Percentiles rank a stretch among this genome's conserved stretches.
Evolutionary conservation across 208 protist genomes (phyloP).

Genomic region (Crithidia mellificae): DNA sequence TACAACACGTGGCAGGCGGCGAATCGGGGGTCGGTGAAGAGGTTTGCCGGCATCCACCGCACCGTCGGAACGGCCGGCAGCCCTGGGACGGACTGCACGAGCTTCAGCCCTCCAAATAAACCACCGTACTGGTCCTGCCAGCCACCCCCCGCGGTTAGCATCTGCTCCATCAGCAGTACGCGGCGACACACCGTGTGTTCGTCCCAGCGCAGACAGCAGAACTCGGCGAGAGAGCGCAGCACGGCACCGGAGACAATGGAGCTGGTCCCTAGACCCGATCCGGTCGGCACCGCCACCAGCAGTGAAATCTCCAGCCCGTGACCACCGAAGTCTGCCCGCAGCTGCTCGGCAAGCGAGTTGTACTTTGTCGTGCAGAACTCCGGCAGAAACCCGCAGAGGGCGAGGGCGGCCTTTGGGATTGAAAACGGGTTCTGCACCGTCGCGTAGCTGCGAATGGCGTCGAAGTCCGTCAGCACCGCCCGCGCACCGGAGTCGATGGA

Average conservation of each 20-base stretch:
- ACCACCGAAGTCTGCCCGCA: slow-evolving; percentile 34
- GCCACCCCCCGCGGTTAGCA: slow-evolving; percentile 67
- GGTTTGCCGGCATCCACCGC: slow-evolving; percentile 44
- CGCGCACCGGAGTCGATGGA: slow-evolving; percentile 47
- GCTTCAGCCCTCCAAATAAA: slow-evolving; percentile 54
- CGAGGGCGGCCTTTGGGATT: slow-evolving; percentile 65
- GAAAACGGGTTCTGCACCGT: slow-evolving; percentile 49
- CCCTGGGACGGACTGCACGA: slow-evolving; percentile 37
- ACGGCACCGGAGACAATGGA: slow-evolving; percentile 59
- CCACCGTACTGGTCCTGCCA: slow-evolving; percentile 77
- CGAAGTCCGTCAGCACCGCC: slow-evolving; percentile 33
- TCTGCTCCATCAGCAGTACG: slow-evolving; percentile 66
- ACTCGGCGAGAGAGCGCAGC: slow-evolving; percentile 44
- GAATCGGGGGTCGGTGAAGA: slow-evolving; percentile 41
- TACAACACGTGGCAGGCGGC: slow-evolving; percentile 55
- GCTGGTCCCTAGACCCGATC: slow-evolving; percentile 73
- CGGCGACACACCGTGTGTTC: slow-evolving; percentile 44
- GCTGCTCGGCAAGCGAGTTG: slow-evolving; percentile 40
- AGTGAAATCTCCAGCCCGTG: slow-evolving; percentile 58
- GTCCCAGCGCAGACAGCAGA: slow-evolving; percentile 49
- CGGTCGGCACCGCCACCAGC: slow-evolving; percentile 52
- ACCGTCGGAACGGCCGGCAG: slow-evolving; percentile 40
- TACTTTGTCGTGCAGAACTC: slow-evolving; percentile 38
- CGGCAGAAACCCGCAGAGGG: slow-evolving; percentile 54
- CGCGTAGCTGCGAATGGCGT: slow-evolving; percentile 48